Base-by-base conservation (phyloP, 2,329 filamentous ascomycete species). In the Nothophoma quercina region DNA sequence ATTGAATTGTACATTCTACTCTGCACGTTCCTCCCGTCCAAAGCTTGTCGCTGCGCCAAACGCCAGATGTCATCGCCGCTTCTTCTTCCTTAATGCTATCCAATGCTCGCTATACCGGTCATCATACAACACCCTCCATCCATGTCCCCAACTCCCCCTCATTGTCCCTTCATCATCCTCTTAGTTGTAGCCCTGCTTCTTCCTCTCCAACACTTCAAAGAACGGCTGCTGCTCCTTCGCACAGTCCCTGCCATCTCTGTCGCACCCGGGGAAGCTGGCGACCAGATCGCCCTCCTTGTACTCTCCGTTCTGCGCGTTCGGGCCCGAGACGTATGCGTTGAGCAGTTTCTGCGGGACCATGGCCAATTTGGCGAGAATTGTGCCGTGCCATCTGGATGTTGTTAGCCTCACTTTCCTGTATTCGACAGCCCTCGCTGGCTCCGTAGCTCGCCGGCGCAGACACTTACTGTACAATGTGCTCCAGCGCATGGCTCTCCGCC, bases 401-500 rank as follows among this genome's bases (percentile, higher is more conserved):
- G 23, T 60, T 86, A 58, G 55, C 13, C 45, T 25, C 4, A n/a
- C n/a, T n/a, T n/a, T n/a, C n/a, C n/a, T n/a, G n/a, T n/a, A n/a
- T n/a, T 12, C 25, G 7, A 26, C 7, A 26, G 25, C 25, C 7
- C 12, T 26, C 25, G 25, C 25, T 26, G 25, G 25, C 25, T 7
- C 28, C 28, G n/a, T 5, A 5, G 5, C 4, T 38, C 13, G 35
- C 13, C 4, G 18, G 50, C 13, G 29, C 34, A 52, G 12, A 28
- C 23, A 75, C 75, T 35, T 60, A 78, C 74, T 82, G 79, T 54
- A 82, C 78, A 40, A 82, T 78, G 58, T 82, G 79, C 63, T 81
- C 95, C 79, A 99, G 76, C 42, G 93, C 93, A 78, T 99, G 93
- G 19, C 83, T 85, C 75, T 99, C 95, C 0, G 91, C 93, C 73